Conservation (phyloP, 192 early-diverging fungal species). For the Linnemannia exigua region DNA sequence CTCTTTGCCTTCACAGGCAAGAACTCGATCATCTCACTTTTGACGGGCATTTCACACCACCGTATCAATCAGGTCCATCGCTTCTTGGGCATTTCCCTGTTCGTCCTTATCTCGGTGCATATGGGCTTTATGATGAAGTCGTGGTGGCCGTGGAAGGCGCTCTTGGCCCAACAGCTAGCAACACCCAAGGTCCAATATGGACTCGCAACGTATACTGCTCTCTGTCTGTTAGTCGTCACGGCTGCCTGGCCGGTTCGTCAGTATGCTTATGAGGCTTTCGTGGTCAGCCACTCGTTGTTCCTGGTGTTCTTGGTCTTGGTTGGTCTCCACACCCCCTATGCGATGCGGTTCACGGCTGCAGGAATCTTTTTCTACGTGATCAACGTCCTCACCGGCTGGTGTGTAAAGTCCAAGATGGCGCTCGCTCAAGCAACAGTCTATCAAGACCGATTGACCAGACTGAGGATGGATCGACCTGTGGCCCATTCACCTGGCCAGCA, state of each 20-base stretch:
- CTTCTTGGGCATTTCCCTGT: conserved; percentile 53
- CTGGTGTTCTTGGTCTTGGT: conserved; percentile 61
- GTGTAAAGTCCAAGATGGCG: conserved; percentile 56
- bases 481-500: conserved; percentile 60
- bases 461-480: conserved; percentile 46
- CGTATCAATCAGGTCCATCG: conserved; percentile 62
- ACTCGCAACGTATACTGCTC: conserved; percentile 56
- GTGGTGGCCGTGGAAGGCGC: conserved; percentile 52
- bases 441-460: conserved; percentile 47
- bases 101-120: conserved; percentile 60
- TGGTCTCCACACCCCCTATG: conserved; percentile 69
- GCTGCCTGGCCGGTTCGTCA: conserved; percentile 63
- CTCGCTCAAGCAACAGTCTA: conserved; percentile 53
- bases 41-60: conserved; percentile 65
- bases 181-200: conserved; percentile 63
- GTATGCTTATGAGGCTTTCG: conserved; percentile 62
- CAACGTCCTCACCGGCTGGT: conserved; percentile 61
- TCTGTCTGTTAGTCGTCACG: conserved; percentile 64
- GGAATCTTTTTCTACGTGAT: conserved; percentile 62
- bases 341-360: conserved; percentile 62
- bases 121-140: conserved; percentile 62
- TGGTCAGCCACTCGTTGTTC: conserved; percentile 61
- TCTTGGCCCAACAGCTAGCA: conserved; percentile 36
- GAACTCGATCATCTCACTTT: conserved; percentile 56
- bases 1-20: conserved; percentile 65